phyloP scores from a whole-genome alignment of 2,329 filamentous ascomycete species.

The Microdochium nivale region DNA sequence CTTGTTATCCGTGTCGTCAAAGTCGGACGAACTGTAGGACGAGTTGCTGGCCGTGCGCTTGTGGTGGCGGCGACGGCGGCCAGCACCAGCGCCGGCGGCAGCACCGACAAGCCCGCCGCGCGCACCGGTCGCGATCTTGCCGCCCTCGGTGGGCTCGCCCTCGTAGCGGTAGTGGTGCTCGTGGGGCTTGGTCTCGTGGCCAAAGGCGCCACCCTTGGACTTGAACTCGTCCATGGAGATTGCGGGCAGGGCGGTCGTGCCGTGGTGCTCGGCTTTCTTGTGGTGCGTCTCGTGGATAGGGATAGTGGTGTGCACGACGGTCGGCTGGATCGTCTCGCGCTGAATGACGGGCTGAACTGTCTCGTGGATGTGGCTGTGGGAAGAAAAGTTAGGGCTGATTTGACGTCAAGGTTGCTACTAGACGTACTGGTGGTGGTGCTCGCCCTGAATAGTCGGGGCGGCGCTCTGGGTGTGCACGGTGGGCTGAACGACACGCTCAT shows the following conservation, averaged over 20 bases:
- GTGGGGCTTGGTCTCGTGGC: conserved; percentile 31
- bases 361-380: conserved; percentile 48
- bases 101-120: neutral
- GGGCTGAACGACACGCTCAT: conserved; percentile 35
- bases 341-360: conserved; percentile 63
- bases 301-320: conserved; percentile 62
- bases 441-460: conserved; percentile 43
- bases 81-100: conserved; percentile 9
- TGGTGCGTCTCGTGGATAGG: conserved; percentile 68
- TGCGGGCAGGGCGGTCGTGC: conserved; percentile 52
- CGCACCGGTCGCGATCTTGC: neutral
- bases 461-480: conserved; percentile 38
- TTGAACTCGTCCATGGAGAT: conserved; percentile 58
- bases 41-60: conserved; percentile 1
- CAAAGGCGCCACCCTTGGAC: conserved; percentile 41
- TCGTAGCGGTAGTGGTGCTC: conserved; percentile 51
- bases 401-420: neutral
- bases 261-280: conserved; percentile 57
- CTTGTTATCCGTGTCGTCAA: neutral
- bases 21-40: neutral
- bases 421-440: conserved; percentile 50
- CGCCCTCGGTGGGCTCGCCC: conserved; percentile 40
- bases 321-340: conserved; percentile 59
- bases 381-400: conserved; percentile 16
- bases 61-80: conserved; percentile 10